phyloP scores from a whole-genome alignment of 148 eudicot genomes.

The Talinum fruticosum region DNA sequence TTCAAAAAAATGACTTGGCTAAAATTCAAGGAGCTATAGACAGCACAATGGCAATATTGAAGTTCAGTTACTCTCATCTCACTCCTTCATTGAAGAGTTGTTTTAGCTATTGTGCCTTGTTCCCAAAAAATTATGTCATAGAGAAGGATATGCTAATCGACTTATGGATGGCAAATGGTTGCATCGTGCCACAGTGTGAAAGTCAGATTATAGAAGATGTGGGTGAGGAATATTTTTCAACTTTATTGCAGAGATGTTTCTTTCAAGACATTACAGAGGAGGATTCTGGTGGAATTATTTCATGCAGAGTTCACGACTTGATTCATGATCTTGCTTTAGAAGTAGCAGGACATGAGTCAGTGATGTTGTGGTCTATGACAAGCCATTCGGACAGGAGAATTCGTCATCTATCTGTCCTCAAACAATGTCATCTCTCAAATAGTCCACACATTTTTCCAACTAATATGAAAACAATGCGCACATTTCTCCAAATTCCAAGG shows the following conservation, averaged over 20 bases:
- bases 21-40: background rate
- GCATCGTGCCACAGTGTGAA: background rate
- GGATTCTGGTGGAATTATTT: background rate
- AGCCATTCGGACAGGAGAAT: background rate
- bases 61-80: conserved; percentile 28
- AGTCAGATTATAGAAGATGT: background rate
- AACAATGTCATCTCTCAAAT: no score
- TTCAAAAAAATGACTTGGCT: conserved; percentile 8
- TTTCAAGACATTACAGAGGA: background rate
- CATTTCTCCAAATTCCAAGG: background rate
- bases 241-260: background rate
- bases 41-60: conserved; percentile 1
- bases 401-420: background rate
- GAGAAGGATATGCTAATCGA: background rate
- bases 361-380: background rate
- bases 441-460: background rate
- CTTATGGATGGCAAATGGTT: background rate
- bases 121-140: background rate
- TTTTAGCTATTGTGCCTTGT: background rate
- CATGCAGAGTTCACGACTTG: background rate
- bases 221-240: background rate
- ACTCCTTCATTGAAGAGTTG: background rate
- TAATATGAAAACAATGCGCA: background rate
- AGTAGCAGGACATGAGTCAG: background rate
- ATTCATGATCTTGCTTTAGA: background rate